A percentile compares a stretch with the other conserved stretches of the same genome.
phyloP scores from a whole-genome alignment of 345 rosid genomes.

The Euphorbia peplus region DNA sequence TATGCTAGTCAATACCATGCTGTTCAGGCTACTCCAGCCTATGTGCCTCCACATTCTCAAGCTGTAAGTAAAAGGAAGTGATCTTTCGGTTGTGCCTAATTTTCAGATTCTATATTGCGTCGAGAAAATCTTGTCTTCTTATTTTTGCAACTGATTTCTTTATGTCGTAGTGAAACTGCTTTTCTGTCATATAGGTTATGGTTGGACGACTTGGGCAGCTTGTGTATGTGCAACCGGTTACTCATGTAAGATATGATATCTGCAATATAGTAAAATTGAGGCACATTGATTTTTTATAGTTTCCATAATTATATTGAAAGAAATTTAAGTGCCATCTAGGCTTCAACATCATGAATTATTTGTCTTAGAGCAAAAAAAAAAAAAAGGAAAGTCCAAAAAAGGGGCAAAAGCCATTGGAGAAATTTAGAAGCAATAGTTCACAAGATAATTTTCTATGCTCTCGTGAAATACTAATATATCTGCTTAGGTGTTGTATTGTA shows the following conservation, averaged over 20 bases:
- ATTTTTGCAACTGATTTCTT: slow-evolving; percentile 4
- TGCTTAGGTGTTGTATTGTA: neutral
- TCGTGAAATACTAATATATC: no score
- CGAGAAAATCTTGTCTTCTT: slow-evolving; percentile 7
- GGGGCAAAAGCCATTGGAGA: neutral
- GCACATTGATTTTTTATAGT: slow-evolving; percentile 12
- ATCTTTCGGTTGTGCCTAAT: neutral
- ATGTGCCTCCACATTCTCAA: slow-evolving; percentile 60
- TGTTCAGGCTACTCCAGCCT: slow-evolving; percentile 56
- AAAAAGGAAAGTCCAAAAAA: neutral
- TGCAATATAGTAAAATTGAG: slow-evolving; percentile 8
- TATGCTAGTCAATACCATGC: slow-evolving; percentile 61
- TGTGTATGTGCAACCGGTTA: slow-evolving; percentile 66
- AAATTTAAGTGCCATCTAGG: neutral
- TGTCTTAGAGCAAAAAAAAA: neutral
- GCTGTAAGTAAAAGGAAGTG: slow-evolving; percentile 38
- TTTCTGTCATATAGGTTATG: slow-evolving; percentile 48
- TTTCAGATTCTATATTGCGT: neutral
- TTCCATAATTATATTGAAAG: neutral
- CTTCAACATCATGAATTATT: neutral
- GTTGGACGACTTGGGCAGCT: slow-evolving; percentile 69
- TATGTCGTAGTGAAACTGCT: slow-evolving; percentile 14
- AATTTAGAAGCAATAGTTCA: neutral
- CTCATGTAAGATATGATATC: slow-evolving; percentile 52
- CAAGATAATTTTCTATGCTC: neutral